phyloP scores from a whole-genome alignment of 345 rosid genomes.

The Murraya paniculata region DNA sequence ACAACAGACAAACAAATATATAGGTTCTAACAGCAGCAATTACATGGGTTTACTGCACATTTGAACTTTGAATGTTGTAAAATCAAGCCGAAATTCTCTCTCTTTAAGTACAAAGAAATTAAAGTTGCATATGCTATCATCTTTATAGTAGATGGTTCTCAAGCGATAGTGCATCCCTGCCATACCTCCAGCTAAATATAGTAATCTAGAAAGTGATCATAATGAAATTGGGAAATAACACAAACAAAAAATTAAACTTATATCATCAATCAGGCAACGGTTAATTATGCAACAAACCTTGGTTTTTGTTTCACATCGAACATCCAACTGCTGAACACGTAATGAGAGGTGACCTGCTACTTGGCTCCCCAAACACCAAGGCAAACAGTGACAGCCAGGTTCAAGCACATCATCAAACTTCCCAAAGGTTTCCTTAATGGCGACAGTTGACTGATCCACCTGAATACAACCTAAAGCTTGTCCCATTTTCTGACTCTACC shows the following conservation, averaged over 20 bases:
- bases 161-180: not conserved
- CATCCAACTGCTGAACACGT: slow-evolving; percentile 82
- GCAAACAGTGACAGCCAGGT: slow-evolving; percentile 82
- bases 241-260: not conserved
- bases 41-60: not conserved
- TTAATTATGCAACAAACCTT: slow-evolving; percentile 46
- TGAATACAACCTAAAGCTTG: slow-evolving; percentile 58
- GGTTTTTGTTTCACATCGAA: slow-evolving; percentile 86
- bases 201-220: not conserved
- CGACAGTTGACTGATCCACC: slow-evolving; percentile 79
- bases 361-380: slow-evolving; percentile 76
- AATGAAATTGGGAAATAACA: not conserved
- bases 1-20: not conserved
- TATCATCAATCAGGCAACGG: not conserved
- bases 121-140: not conserved
- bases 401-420: slow-evolving; percentile 68
- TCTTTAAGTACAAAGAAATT: not conserved
- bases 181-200: not conserved
- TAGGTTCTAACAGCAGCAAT: not conserved
- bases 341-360: slow-evolving; percentile 66
- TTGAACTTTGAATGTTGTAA: not conserved
- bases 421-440: slow-evolving; percentile 68
- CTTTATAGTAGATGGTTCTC: not conserved
- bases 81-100: not conserved
- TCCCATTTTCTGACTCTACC: slow-evolving; percentile 31